A percentile compares a stretch with the other conserved stretches of the same genome.
phyloP scores from a whole-genome alignment of 805 yeast species.

The Spathaspora hagerdaliae region DNA sequence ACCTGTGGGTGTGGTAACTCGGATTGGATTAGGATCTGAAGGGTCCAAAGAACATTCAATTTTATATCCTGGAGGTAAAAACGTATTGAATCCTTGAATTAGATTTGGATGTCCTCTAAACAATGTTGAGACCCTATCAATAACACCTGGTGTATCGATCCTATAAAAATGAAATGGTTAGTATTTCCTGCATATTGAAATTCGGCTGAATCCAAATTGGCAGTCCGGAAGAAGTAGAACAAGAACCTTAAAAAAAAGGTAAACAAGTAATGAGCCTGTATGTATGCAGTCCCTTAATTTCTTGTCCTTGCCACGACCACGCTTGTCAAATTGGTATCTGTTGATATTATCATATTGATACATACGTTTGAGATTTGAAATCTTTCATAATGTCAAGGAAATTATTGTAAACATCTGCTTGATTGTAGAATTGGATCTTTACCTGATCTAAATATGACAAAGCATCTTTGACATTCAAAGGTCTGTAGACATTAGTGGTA shows the following conservation, averaged over 20 bases:
- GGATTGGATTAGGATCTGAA: constrained; percentile 84
- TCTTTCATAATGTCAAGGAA: constrained; percentile 98
- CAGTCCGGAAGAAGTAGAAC: no score
- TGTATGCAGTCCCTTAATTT: no score
- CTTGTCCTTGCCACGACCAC: no score
- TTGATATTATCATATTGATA: constrained; percentile 8
- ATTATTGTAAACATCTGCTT: constrained; percentile 94
- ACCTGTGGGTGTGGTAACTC: constrained; percentile 95
- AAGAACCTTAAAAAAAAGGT: no score
- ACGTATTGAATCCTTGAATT: constrained; percentile 96
- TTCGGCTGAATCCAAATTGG: no score
- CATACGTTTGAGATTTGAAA: constrained; percentile 84
- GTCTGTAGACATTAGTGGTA: constrained; percentile 54
- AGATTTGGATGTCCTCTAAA: constrained; percentile 91
- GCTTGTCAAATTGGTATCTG: no score
- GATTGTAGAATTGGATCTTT: constrained; percentile 83
- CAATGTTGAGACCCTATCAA: constrained; percentile 86
- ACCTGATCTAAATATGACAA: constrained; percentile 93
- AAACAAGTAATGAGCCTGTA: no score
- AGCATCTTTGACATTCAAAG: constrained; percentile 94
- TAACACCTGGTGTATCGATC: constrained; percentile 97
- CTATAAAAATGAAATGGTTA: constrained; percentile 17
- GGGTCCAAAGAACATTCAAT: constrained; percentile 90
- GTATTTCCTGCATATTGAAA: no score
- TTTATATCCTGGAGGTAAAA: constrained; percentile 92